Percentiles rank a stretch among this genome's conserved stretches.
Evolutionary conservation across 768 basidiomycete genomes (phyloP).

Genomic region (Xerocomellus amylosporus): DNA sequence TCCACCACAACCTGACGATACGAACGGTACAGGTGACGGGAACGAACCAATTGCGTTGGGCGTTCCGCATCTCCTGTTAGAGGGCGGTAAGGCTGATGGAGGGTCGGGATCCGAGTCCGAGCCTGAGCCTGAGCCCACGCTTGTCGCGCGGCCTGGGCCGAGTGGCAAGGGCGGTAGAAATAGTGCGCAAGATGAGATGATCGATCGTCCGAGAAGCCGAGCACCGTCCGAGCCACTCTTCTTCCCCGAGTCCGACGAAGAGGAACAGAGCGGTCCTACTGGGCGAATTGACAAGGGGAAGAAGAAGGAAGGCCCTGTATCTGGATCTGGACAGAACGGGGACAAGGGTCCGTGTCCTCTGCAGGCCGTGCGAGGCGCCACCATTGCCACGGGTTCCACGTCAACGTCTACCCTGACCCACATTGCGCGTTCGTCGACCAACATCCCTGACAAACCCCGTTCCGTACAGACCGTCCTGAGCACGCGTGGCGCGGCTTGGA

Average conservation of each 20-base stretch:
- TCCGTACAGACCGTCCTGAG: conserved; percentile 44
- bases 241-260: conserved; percentile 25
- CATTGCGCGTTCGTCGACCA: neutral
- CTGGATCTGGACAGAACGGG: neutral
- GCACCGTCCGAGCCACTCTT: conserved; percentile 25
- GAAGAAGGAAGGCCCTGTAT: neutral
- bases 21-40: neutral
- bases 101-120: conserved; percentile 5
- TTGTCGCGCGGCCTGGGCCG: conserved; percentile 8
- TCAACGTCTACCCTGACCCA: neutral
- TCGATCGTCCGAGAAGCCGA: conserved; percentile 10
- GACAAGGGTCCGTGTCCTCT: neutral
- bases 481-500: conserved; percentile 54
- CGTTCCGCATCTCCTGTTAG: conserved; percentile 9
- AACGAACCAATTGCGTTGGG: conserved; percentile 7
- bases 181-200: neutral
- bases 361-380: neutral
- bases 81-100: neutral
- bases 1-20: neutral
- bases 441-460: conserved; percentile 18
- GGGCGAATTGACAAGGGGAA: neutral
- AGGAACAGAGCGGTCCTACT: neutral
- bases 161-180: neutral
- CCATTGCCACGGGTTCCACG: neutral
- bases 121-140: conserved; percentile 17